These are phyloP conservation scores for Ustilago esculenta DNA, from an alignment of 1,284 basidiomycete genomes.

Conservation along the genomic window DNA sequence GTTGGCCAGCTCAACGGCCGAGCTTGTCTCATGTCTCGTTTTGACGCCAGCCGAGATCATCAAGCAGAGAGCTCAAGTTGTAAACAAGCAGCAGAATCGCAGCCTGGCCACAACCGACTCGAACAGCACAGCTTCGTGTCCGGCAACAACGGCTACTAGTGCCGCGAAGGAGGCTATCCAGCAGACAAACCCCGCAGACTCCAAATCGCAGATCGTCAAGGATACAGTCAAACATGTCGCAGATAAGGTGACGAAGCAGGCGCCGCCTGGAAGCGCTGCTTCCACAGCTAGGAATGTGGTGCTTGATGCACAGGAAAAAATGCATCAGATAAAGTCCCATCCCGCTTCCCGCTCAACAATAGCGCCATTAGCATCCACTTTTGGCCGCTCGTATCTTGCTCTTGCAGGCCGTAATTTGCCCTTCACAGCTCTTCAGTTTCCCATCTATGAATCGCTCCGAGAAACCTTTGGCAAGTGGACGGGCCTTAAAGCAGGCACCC, in stretches of 20 bases:
- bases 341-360: slow-evolving; percentile 1
- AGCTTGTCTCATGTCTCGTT: slow-evolving; percentile 55
- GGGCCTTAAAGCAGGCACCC: slow-evolving; percentile 43
- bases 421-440: slow-evolving; percentile 62
- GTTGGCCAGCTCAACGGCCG: slow-evolving; percentile 49
- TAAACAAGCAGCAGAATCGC: slow-evolving; percentile 39
- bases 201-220: slow-evolving; percentile 20
- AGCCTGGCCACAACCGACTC: background rate
- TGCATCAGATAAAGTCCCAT: slow-evolving; percentile 12
- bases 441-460: slow-evolving; percentile 57
- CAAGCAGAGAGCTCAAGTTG: slow-evolving; percentile 59
- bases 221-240: slow-evolving; percentile 27
- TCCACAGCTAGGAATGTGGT: slow-evolving; percentile 35
- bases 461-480: slow-evolving; percentile 30
- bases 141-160: slow-evolving; percentile 13
- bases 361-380: slow-evolving; percentile 27
- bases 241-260: slow-evolving; percentile 29
- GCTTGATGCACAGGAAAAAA: slow-evolving; percentile 24
- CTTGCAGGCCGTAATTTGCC: slow-evolving; percentile 59
- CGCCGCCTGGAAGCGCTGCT: slow-evolving; percentile 37
- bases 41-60: slow-evolving; percentile 61
- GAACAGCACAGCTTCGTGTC: slow-evolving; percentile 7
- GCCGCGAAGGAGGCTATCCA: slow-evolving; percentile 29
- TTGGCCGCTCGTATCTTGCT: slow-evolving; percentile 50
- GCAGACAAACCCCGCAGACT: slow-evolving; percentile 5